Evolutionary conservation across 805 yeast genomes (phyloP).

Genomic region (Candida verbasci): DNA sequence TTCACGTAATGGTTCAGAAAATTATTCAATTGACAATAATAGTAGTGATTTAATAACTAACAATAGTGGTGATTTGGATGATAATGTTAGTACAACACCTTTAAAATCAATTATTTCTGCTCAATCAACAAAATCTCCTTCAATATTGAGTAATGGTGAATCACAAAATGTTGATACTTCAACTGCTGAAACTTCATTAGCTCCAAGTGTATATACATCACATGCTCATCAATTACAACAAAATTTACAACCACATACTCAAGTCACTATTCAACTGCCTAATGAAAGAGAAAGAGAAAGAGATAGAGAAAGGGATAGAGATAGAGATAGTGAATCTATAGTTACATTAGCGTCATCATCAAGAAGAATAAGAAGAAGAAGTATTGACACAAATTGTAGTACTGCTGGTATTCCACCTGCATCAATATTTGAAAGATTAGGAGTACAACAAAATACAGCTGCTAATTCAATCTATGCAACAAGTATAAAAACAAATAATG

Average conservation of each 20-base stretch:
- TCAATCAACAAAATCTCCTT: constrained; percentile 37
- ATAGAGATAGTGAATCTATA: constrained; percentile 41
- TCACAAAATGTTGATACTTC: constrained; percentile 37
- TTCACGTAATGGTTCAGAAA: constrained; percentile 1
- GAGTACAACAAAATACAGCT: constrained; percentile 25
- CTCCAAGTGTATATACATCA: constrained; percentile 32
- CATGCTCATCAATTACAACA: constrained; percentile 3
- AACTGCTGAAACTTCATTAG: constrained; percentile 48
- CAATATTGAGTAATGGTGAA: constrained; percentile 36
- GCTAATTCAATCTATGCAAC: constrained; percentile 20
- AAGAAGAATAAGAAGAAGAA: constrained; percentile 34
- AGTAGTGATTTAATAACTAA: constrained; percentile 6
- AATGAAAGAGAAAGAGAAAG: constrained; percentile 38
- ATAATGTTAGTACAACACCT: constrained; percentile 46
- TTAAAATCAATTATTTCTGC: constrained; percentile 41
- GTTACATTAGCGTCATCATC: constrained; percentile 40
- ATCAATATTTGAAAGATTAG: constrained; percentile 57
- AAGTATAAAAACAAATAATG: constrained; percentile 12
- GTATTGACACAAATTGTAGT: constrained; percentile 55
- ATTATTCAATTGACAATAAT: background rate
- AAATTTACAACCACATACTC: background rate
- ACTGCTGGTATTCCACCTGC: constrained; percentile 72
- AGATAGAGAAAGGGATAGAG: constrained; percentile 42
- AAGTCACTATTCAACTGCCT: background rate
- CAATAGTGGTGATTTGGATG: constrained; percentile 19